Conservation (phyloP, 345 rosid genomes). For the Fremontodendron californicum region DNA sequence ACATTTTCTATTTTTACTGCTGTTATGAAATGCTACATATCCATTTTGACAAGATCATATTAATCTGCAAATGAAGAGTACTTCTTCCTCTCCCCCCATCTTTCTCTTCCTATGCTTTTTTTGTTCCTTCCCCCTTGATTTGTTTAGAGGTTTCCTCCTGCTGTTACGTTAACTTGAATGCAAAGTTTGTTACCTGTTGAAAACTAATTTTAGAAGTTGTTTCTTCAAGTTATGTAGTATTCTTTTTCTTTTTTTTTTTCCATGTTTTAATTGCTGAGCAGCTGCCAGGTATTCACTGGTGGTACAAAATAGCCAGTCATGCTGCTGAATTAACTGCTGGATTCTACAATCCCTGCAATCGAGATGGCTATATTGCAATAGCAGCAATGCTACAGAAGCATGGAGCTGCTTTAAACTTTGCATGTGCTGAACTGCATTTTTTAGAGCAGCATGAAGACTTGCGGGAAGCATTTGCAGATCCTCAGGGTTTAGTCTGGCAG, state of each 20-base stretch:
- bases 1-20: background rate
- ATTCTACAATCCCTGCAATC: too few relatives aligned
- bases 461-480: constrained; percentile 55
- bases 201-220: constrained; percentile 4
- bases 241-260: constrained; percentile 20
- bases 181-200: background rate
- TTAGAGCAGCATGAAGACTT: constrained; percentile 58
- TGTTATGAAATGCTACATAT: background rate
- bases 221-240: constrained; percentile 7
- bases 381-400: constrained; percentile 63
- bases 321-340: too few relatives aligned
- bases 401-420: constrained; percentile 60
- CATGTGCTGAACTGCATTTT: too few relatives aligned
- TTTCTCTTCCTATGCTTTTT: background rate
- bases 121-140: background rate
- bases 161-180: background rate
- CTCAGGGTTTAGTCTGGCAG: too few relatives aligned
- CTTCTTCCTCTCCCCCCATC: background rate
- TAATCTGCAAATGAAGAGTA: background rate
- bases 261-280: too few relatives aligned
- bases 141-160: background rate
- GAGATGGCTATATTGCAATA: constrained; percentile 79
- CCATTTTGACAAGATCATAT: background rate
- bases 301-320: too few relatives aligned
- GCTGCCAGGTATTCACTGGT: too few relatives aligned